Evolutionary conservation across 495 filamentous ascomycete genomes (phyloP), one percentile per base, ranked within the genome.

Genomic region (Tuber aestivum): DNA sequence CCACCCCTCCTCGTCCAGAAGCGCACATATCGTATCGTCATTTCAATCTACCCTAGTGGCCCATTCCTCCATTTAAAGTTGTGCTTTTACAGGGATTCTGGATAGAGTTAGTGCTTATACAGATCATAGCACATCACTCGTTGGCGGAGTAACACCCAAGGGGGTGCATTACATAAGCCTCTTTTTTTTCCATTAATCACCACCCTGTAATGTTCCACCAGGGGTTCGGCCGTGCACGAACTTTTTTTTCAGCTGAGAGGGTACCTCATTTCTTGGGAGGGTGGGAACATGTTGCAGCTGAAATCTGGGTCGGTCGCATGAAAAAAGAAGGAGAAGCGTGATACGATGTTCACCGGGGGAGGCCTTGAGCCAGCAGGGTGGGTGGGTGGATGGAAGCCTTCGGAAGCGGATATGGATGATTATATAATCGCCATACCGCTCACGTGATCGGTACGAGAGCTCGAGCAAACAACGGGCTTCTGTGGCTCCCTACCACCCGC

Each of bases 91-190:
- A 56, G 23, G 50, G 50, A 27, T 56, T n/a, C n/a, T 27, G 4
- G 50, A 27, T 27, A 56, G 27, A 56, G 50, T 56, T 56, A 56
- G 50, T 27, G 50, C 50, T 56, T 27, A 56, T n/a, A 27, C 7
- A n/a, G n/a, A 27, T 56, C 50, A 56, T 56, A 56, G 23, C 50
- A 56, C 50, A 56, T 56, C 50, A 56, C 50, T 56, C 50, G 50
- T 56, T 56, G 50, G 50, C 50, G 9, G 50, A 27, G 50, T n/a
- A 14, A n/a, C 23, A 9, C 27, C 5, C 21, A 10, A 27, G 23
- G 27, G 14, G 23, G 0, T 8, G 50, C 1, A 23, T 56, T 56
- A 56, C n/a, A 56, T 56, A 56, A 56, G n/a, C 50, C 50, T 7
- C 8, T 27, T 0, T 27, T n/a, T n/a, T n/a, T n/a, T n/a, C 23